Evolutionary conservation across 768 basidiomycete species (phyloP), one percentile per base, ranked within the genome.

Genomic region (Naganishia randhawae): DNA sequence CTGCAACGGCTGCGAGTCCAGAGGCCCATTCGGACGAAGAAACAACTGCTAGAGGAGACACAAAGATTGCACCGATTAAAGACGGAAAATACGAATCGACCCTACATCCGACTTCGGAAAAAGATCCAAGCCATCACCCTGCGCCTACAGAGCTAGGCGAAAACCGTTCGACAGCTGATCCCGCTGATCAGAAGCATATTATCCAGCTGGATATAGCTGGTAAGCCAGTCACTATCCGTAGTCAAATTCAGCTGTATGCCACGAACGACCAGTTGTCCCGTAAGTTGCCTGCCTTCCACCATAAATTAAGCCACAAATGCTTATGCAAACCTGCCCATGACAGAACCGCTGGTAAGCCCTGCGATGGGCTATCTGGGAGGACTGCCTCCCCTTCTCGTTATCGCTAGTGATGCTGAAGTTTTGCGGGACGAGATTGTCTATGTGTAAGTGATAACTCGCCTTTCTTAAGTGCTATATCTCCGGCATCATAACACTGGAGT

Each of bases 341-440:
- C 25, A 52, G 57, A 39, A 22, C 77, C 77, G 33, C 74, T 73
- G 86, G 92, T 96, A 84, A 72, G 91, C 85, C 67, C 95, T 83
- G 22, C 84, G 84, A 17, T 86, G 85, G 80, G 82, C 0, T 93
- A 92, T 79, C 84, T 99, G 13, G 96, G 95, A 6, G 94, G 94
- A 1, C 80, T 99, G 0, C 91, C 91, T 1, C 96, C 96, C 14
- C 75, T 98, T 52, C 80, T 92, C 29, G 81, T 99, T 71, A 86
- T 93, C 71, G 89, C 87, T 0, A 87, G 95, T 45, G 90, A 96
- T 66, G 89, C 88, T 73, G 95, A 98, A 81, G 91, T 95, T 0
- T 80, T 97, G 50, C 83, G 93, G 64, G 95, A 98, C 76, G 95
- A 97, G 79, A 87, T 91, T 37, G 86, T 97, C 33, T 97, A 91